Evolutionary conservation across 225 moss, liverwort and hornwort genomes (phyloP), one percentile per base, ranked within the genome.

Genomic region (Rhytidiadelphus loreus): DNA sequence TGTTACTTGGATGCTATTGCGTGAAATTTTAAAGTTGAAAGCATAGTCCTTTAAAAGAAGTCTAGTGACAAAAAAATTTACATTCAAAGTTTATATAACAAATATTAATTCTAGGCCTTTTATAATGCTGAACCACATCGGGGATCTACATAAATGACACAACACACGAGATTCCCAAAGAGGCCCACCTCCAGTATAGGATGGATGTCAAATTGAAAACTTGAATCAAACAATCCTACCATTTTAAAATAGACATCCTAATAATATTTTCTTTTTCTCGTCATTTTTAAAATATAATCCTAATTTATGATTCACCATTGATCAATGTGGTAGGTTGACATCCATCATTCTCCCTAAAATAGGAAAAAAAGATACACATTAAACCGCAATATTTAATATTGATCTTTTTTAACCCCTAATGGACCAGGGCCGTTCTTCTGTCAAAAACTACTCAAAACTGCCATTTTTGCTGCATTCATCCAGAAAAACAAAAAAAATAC

Each of bases 201-300:
- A 33, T 64, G 16, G 9, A 64, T 64, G 33, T 28, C 18, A 65
- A 65, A 33, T 0, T 65, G 19, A 65, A 35, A 65, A 35, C 3
- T 64, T 35, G 6, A 35, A 65, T 35, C 19, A 16, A 35, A 18
- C 33, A 62, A 17, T 8, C 5, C 9, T 35, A 19, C 17, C 5
- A 35, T 35, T 35, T 65, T 5, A 20, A 66, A 37, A 37, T 21
- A 66, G 11, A 20, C 11, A 29, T n/a, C 7, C 10, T 22, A 12
- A 0, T 7, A n/a, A 3, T 64, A 37, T 5, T 35, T n/a, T n/a
- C 0, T 1, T 26, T 66, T 68, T 12, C 2, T 22, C n/a, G 13
- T 2, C 22, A 68, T 68, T 68, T 12, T 4, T 2, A 68, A 22
- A n/a, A 21, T 66, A n/a, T 12, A 4, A 22, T 19, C 28, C 1